Percentiles rank a stretch among this genome's conserved stretches.
Evolutionary conservation across 345 rosid genomes (phyloP).

Genomic region (Arabidopsis thaliana): DNA sequence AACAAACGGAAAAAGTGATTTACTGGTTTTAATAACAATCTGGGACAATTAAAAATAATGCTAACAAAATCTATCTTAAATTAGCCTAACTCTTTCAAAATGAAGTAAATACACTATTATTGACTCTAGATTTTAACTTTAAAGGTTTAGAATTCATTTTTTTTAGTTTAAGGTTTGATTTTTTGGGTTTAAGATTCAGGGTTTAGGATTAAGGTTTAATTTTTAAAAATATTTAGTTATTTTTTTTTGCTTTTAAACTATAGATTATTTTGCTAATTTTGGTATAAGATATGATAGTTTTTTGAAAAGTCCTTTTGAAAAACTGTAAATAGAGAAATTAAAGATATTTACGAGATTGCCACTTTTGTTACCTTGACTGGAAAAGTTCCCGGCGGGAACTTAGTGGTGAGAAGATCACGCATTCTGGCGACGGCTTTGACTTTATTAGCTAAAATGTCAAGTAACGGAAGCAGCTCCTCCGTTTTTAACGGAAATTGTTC

Average conservation of each 20-base stretch:
- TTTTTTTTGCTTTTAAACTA: background rate
- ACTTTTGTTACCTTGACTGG: conserved; percentile 84
- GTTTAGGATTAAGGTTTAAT: background rate
- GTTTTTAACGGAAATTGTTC: conserved; percentile 92
- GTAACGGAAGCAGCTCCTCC: conserved; percentile 89
- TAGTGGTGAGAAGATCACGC: conserved; percentile 92
- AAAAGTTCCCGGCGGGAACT: conserved; percentile 94
- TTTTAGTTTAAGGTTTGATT: no score
- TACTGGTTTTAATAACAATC: background rate
- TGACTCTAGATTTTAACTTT: background rate
- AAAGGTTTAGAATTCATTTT: background rate
- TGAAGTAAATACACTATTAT: background rate
- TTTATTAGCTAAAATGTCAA: conserved; percentile 89
- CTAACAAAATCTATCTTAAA: background rate
- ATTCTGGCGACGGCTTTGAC: conserved; percentile 93
- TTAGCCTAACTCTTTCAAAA: background rate
- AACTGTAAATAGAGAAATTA: background rate
- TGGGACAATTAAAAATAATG: background rate
- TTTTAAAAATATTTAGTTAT: no score
- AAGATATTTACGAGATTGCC: conserved; percentile 31
- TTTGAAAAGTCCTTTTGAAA: background rate
- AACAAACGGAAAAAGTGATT: conserved; percentile 14
- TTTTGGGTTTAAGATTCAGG: background rate
- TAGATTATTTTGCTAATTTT: background rate
- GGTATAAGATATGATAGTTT: background rate